Conservation (phyloP, 208 protist species). For the Leishmania turanica region DNA sequence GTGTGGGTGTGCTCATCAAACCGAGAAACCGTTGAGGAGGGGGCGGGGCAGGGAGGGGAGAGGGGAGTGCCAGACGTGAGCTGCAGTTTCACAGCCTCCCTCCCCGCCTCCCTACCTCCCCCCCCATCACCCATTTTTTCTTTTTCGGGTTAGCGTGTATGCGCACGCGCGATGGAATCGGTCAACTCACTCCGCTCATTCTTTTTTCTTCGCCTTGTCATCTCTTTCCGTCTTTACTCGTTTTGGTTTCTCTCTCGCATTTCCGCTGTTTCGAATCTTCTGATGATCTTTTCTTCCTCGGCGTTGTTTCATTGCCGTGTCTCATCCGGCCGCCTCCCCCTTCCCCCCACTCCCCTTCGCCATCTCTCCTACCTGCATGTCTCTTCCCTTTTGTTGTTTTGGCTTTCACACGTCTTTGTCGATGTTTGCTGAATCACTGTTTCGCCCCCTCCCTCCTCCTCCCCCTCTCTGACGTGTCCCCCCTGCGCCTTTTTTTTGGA, state of each 20-base stretch:
- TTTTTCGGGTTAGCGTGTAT: not conserved
- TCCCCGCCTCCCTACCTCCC: not conserved
- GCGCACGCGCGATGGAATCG: not conserved
- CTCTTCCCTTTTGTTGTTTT: conserved; percentile 14
- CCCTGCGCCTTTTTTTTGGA: conserved; percentile 1
- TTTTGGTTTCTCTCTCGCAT: not conserved
- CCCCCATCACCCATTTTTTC: not conserved
- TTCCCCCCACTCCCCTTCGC: not conserved
- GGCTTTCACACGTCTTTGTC: not conserved
- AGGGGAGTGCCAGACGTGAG: not conserved
- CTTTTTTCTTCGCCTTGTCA: not conserved
- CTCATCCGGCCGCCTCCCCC: not conserved
- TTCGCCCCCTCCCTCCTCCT: not conserved
- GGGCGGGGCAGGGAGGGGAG: not conserved
- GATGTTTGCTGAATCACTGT: conserved; percentile 11
- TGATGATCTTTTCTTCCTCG: not conserved
- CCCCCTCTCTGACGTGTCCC: not conserved
- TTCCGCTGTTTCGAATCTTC: not conserved
- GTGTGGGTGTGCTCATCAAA: not conserved
- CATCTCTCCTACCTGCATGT: not conserved
- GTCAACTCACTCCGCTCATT: not conserved
- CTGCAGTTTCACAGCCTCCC: not conserved
- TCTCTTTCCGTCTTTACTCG: not conserved
- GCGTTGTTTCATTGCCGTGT: too few species aligned
- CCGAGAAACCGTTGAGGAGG: not conserved